These are phyloP conservation scores for Rasamsonia emersonii DNA, from an alignment of 2,329 filamentous ascomycete genomes.

Conservation along the genomic window DNA sequence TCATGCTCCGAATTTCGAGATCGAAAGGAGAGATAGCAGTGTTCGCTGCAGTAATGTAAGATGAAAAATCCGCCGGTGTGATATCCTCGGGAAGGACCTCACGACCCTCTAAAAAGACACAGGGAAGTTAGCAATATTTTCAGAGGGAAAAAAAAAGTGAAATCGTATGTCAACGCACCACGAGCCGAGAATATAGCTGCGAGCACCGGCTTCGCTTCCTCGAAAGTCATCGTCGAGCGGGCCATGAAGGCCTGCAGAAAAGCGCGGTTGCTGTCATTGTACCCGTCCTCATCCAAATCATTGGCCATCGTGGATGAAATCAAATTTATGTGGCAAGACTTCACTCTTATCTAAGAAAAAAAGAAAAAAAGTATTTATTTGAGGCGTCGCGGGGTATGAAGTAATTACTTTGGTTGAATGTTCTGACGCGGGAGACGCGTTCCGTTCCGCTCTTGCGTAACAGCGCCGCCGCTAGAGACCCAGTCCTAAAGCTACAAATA, in stretches of 20 bases:
- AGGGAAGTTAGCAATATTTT: not conserved
- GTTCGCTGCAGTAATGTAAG: constrained; percentile 63
- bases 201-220: constrained; percentile 64
- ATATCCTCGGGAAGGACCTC: constrained; percentile 53
- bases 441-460: no score
- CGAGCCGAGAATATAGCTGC: constrained; percentile 63
- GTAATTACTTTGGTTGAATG: no score
- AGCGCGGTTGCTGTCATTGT: constrained; percentile 66
- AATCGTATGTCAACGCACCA: constrained; percentile 23
- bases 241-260: constrained; percentile 86
- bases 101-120: constrained; percentile 30
- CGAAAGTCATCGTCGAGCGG: constrained; percentile 65
- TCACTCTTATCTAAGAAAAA: constrained; percentile 1
- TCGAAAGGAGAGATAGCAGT: constrained; percentile 69
- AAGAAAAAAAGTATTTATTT: not conserved
- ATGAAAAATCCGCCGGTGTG: constrained; percentile 56
- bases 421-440: no score
- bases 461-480: no score
- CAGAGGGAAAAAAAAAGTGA: no score
- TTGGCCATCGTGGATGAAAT: constrained; percentile 8
- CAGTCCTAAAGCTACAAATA: no score
- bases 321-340: not conserved
- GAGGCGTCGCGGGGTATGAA: no score
- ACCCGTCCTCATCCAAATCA: constrained; percentile 22
- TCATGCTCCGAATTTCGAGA: constrained; percentile 70